Evolutionary conservation across 2,329 filamentous ascomycete genomes (phyloP), one percentile per base, ranked within the genome.

Genomic region (Fusarium staphyleae): DNA sequence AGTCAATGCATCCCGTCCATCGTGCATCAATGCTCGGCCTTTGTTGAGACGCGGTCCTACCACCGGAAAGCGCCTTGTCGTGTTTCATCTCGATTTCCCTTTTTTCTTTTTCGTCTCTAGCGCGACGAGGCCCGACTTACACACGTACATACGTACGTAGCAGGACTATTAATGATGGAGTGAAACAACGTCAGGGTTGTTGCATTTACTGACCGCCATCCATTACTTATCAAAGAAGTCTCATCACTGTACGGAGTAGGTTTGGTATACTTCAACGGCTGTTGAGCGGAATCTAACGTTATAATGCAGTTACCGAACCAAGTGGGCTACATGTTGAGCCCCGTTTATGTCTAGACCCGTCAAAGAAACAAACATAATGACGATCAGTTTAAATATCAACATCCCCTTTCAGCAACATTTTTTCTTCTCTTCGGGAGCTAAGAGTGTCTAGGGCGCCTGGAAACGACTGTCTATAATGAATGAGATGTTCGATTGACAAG

Each of bases 181-280:
- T 33, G 39, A 57, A 41, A 52, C 52, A 50, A 36, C 46, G 30
- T 30, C 30, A 35, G 19, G 28, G 56, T 15, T 32, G 48, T 56
- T 46, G 44, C 52, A 58, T 48, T 53, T 28, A 32, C 35, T 57
- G 49, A 60, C 57, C 54, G 57, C 53, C 46, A 54, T 47, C 16
- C 3, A 18, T 32, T 39, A n/a, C 29, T 19, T 14, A 29, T 28
- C 13, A 37, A 19, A 45, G 32, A 34, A 15, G 42, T 9, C 22
- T 45, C 48, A 19, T 15, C 26, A 30, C 34, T 40, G 28, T 22
- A n/a, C n/a, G n/a, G n/a, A n/a, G n/a, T n/a, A 39, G 35, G 41
- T 15, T 19, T 45, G 32, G 18, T 30, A 45, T 50, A 18, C 45
- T 43, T 50, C 41, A 36, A 43, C 11, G 18, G 8, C 43, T 14